These are phyloP conservation scores for Basipetospora chlamydospora DNA, from an alignment of 2,329 filamentous ascomycete species.

Conservation along the genomic window DNA sequence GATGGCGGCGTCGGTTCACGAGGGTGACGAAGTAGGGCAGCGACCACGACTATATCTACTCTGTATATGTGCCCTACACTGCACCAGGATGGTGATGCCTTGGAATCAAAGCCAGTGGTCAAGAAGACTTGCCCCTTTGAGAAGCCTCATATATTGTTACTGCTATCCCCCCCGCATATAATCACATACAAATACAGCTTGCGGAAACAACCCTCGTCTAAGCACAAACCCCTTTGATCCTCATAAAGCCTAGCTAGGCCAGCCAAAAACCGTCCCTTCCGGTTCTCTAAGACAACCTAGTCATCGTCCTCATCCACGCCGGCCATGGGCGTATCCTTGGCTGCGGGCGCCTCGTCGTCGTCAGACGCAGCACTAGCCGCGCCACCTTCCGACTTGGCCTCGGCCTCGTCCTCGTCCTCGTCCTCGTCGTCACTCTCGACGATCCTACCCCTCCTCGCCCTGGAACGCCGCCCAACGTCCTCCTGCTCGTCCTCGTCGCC, in stretches of 20 bases:
- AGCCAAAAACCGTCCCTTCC: not conserved
- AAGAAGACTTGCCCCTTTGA: no score
- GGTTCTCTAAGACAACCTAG: constrained; percentile 8
- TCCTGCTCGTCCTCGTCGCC: constrained; percentile 33
- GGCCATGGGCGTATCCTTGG: constrained; percentile 25
- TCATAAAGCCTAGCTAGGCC: not conserved
- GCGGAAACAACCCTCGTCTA: no score
- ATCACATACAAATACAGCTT: no score
- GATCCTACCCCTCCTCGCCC: constrained; percentile 34
- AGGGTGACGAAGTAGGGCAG: no score
- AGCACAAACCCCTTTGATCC: not conserved
- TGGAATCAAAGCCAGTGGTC: no score
- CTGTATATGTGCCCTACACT: no score
- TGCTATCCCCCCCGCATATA: no score
- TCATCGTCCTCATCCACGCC: constrained; percentile 21
- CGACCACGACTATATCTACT: no score
- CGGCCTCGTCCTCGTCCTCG: constrained; percentile 13
- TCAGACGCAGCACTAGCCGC: constrained; percentile 13
- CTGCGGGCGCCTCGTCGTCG: constrained; percentile 12
- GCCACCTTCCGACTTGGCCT: constrained; percentile 8
- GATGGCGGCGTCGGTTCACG: no score
- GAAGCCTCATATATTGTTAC: no score
- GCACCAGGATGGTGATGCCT: no score
- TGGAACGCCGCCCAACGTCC: constrained; percentile 26
- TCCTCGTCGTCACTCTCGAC: constrained; percentile 42